phyloP scores from a whole-genome alignment of 345 rosid genomes.

The Salix koriyanagi region DNA sequence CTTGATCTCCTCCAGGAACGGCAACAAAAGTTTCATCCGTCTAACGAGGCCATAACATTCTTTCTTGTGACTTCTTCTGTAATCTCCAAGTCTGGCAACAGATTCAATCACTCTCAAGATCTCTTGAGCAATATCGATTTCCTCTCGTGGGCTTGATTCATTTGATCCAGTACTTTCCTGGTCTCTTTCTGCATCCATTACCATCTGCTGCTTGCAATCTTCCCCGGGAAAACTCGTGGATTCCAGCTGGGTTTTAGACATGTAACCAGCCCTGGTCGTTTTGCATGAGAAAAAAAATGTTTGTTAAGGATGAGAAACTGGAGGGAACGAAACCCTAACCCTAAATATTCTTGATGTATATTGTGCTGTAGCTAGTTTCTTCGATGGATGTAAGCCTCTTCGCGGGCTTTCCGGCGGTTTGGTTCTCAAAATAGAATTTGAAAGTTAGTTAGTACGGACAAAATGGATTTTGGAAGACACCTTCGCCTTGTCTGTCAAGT shows the following conservation, averaged over 20 bases:
- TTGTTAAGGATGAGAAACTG: background rate
- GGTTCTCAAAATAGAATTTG: slow-evolving; percentile 17
- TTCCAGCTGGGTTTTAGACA: background rate
- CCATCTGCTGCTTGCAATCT: slow-evolving; percentile 2
- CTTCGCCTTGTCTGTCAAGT: too few species aligned
- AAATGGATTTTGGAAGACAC: too few species aligned
- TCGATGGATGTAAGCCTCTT: slow-evolving; percentile 6
- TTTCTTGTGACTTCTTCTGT: slow-evolving; percentile 49
- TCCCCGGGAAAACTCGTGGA: background rate
- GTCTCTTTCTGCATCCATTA: slow-evolving; percentile 31
- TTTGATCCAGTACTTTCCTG: slow-evolving; percentile 11
- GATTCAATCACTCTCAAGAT: slow-evolving; percentile 37
- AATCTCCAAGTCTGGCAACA: slow-evolving; percentile 45
- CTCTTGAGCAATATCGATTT: slow-evolving; percentile 33
- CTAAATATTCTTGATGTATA: slow-evolving; percentile 14
- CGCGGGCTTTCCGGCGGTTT: slow-evolving; percentile 26
- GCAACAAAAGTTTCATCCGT: slow-evolving; percentile 58
- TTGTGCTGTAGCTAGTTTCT: background rate
- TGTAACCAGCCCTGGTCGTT: background rate
- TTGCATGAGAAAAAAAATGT: background rate
- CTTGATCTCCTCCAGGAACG: slow-evolving; percentile 57
- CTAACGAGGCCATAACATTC: slow-evolving; percentile 61
- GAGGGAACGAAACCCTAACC: slow-evolving; percentile 19
- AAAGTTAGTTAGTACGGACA: slow-evolving; percentile 30
- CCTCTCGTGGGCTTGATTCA: slow-evolving; percentile 5